phyloP scores from a whole-genome alignment of 2,329 filamentous ascomycete genomes.

The Teratosphaeria epicoccoides region DNA sequence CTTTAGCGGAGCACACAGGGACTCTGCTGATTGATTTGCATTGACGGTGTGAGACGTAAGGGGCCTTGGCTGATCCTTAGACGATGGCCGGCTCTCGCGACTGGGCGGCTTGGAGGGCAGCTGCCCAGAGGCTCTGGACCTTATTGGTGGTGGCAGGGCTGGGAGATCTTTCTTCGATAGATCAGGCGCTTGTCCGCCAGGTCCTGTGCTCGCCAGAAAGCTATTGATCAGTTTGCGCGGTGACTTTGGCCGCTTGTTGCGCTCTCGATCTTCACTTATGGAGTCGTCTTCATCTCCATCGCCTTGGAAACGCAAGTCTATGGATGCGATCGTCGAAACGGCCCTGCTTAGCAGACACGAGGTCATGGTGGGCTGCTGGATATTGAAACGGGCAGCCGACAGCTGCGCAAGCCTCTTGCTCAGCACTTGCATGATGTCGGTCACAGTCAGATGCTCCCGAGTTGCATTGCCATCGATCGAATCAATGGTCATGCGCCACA shows the following conservation, averaged over 20 bases:
- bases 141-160: conserved; percentile 14
- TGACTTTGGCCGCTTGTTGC: conserved; percentile 65
- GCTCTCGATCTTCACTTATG: conserved; percentile 22
- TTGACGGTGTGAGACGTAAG: conserved; percentile 32
- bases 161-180: conserved; percentile 20
- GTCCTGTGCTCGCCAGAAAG: conserved; percentile 54
- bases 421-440: conserved; percentile 52
- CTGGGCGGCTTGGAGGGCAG: conserved; percentile 28
- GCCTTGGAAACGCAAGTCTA: conserved; percentile 33
- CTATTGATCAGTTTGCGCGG: conserved; percentile 84
- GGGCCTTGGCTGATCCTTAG: conserved; percentile 19
- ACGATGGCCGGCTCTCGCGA: conserved; percentile 26
- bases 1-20: conserved; percentile 46
- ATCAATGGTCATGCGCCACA: conserved; percentile 47
- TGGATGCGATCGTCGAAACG: conserved; percentile 60
- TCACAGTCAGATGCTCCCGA: conserved; percentile 60
- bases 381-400: conserved; percentile 50
- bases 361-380: conserved; percentile 53
- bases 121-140: conserved; percentile 15
- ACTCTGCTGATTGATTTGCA: conserved; percentile 40
- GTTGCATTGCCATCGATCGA: conserved; percentile 62
- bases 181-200: conserved; percentile 21
- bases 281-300: conserved; percentile 12
- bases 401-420: conserved; percentile 18
- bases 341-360: conserved; percentile 66